A percentile compares a stretch with the other conserved stretches of the same genome.
phyloP scores from a whole-genome alignment of 129 eudicot species.

The Flaveria sonorensis region DNA sequence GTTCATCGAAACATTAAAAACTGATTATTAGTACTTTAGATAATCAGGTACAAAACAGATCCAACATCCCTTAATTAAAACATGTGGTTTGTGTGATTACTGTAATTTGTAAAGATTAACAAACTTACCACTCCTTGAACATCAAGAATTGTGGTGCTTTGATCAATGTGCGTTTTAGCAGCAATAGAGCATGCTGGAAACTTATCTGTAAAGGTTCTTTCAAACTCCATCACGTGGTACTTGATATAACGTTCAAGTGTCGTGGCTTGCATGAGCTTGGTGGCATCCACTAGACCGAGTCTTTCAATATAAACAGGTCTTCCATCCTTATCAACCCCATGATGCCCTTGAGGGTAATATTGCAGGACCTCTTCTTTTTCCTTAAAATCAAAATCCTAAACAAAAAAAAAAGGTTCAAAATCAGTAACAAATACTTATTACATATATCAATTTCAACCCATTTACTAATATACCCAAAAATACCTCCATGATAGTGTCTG shows the following conservation, averaged over 20 bases:
- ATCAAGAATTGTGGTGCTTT: slow-evolving; percentile 96
- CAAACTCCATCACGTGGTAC: slow-evolving; percentile 92
- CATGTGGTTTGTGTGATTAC: background rate
- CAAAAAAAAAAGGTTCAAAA: background rate
- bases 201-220: slow-evolving; percentile 82
- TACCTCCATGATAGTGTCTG: slow-evolving; percentile 86
- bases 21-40: background rate
- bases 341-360: slow-evolving; percentile 98
- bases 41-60: background rate
- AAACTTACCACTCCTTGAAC: slow-evolving; percentile 95
- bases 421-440: background rate
- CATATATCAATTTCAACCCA: background rate
- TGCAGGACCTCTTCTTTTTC: slow-evolving; percentile 80
- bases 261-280: slow-evolving; percentile 90
- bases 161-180: slow-evolving; percentile 87
- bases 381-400: slow-evolving; percentile 82
- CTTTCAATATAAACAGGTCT: slow-evolving; percentile 91
- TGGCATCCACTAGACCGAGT: slow-evolving; percentile 85
- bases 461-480: background rate
- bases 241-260: slow-evolving; percentile 83
- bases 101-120: slow-evolving; percentile 19
- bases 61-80: background rate
- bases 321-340: slow-evolving; percentile 96
- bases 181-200: slow-evolving; percentile 95
- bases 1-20: background rate